Base-by-base conservation (phyloP, 306 rosid species). In the Lathyrus sativus region DNA sequence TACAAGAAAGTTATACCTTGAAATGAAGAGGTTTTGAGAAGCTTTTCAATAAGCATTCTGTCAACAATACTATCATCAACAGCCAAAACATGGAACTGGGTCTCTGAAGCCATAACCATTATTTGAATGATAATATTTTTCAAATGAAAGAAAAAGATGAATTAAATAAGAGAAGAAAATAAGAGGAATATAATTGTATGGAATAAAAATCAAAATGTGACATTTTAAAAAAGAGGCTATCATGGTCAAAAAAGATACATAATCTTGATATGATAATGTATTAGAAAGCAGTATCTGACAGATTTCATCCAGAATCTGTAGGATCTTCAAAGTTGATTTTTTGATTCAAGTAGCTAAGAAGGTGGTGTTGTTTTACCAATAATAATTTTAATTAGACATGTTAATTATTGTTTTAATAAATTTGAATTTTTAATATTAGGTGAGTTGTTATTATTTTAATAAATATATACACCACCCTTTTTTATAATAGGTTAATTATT, bases 61-160 rank as follows among this genome's bases (percentile, higher is more conserved):
- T 92, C 98, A 64, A 90, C 72, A 2, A 62, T 37, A 77, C 91
- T 85, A 35, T 92, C 98, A 82, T 92, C 96, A 69, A 92, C 96
- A 71, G 93, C 98, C 80, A 92, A 75, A 45, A 92, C 96, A 75
- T 90, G 98, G 59, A 88, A 92, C 53, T 74, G 92, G 9, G 78
- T 43, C 45, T 83, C 84, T 14, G 80, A 57, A 79, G 80, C 70
- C 75, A 89, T 44, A 67, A 77, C 91, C 96, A 91, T 89, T 48
- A 44, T 37, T 61, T 26, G 9, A 12, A 26, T 11, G 45, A 24
- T 3, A 19, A 8, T 56, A 74, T 44, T 62, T 38, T 38, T 33
- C 12, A 9, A 54, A 15, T 14, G 54, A 43, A 6, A 63, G 60
- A 67, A 42, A 19, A 31, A 8, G 10, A 3, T 31, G n/a, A 60